These are phyloP conservation scores for Fusarium chuoi DNA, from an alignment of 2,329 filamentous ascomycete species.

Conservation along the genomic window DNA sequence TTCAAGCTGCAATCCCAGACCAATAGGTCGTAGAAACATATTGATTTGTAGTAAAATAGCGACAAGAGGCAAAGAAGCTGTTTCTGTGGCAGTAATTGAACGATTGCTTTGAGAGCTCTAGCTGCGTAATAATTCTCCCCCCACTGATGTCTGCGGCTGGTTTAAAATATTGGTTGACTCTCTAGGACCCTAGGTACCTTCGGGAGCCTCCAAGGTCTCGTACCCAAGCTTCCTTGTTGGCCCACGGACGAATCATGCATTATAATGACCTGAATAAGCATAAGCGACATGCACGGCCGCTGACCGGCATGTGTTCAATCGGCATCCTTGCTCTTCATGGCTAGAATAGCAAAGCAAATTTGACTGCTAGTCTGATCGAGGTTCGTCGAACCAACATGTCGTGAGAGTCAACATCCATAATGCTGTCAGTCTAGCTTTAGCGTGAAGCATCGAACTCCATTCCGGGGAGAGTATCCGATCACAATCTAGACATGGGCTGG, in stretches of 20 bases:
- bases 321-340: background rate
- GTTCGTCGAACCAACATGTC: background rate
- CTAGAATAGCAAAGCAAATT: background rate
- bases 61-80: background rate
- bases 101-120: background rate
- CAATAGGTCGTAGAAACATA: background rate
- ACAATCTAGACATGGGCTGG: background rate
- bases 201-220: background rate
- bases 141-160: background rate
- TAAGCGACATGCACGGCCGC: background rate
- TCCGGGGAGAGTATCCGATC: background rate
- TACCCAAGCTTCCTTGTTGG: background rate
- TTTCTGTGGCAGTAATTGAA: background rate
- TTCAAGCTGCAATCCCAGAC: background rate
- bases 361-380: background rate
- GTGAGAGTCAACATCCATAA: background rate
- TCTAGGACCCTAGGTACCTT: background rate
- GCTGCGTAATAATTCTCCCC: rapidly evolving
- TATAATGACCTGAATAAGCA: background rate
- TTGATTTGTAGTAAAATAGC: background rate
- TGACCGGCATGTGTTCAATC: background rate
- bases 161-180: background rate
- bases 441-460: background rate
- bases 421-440: background rate
- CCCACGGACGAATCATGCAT: background rate